Conservation (phyloP, 106 monocot species). For the Allium fistulosum region DNA sequence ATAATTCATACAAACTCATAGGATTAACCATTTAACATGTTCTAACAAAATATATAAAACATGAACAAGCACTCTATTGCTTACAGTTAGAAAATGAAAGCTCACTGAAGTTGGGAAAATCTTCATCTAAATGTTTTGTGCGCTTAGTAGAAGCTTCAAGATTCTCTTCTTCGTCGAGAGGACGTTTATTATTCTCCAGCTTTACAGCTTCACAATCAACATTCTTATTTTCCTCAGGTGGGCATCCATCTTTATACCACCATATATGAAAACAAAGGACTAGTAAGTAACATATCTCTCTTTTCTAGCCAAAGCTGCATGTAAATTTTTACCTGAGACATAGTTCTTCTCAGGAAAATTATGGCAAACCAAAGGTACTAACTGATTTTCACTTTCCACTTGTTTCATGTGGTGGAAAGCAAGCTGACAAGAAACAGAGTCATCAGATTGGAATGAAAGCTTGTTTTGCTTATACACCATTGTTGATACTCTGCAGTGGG, state of each 20-base stretch:
- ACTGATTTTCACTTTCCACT: conserved; percentile 1
- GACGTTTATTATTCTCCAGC: neutral
- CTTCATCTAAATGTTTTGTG: conserved; percentile 6
- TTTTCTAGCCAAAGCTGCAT: neutral
- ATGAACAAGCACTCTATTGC: neutral
- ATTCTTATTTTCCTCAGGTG: neutral
- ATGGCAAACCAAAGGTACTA: neutral
- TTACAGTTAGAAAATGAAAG: conserved; percentile 1
- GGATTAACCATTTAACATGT: neutral
- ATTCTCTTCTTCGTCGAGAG: conserved; percentile 4
- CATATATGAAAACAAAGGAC: neutral
- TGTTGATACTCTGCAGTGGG: neutral
- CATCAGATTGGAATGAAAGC: neutral
- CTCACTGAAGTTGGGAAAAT: neutral
- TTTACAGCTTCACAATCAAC: neutral
- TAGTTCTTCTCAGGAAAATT: neutral
- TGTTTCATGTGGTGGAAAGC: neutral
- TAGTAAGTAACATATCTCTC: neutral
- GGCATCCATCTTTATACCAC: conserved; percentile 1
- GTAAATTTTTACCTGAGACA: neutral
- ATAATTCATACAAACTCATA: neutral
- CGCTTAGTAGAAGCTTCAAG: neutral
- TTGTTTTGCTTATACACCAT: conserved; percentile 11
- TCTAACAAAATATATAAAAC: neutral
- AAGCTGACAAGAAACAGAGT: conserved; percentile 3